Evolutionary conservation across 306 rosid genomes (phyloP).

Genomic region (Cyamopsis tetragonoloba): DNA sequence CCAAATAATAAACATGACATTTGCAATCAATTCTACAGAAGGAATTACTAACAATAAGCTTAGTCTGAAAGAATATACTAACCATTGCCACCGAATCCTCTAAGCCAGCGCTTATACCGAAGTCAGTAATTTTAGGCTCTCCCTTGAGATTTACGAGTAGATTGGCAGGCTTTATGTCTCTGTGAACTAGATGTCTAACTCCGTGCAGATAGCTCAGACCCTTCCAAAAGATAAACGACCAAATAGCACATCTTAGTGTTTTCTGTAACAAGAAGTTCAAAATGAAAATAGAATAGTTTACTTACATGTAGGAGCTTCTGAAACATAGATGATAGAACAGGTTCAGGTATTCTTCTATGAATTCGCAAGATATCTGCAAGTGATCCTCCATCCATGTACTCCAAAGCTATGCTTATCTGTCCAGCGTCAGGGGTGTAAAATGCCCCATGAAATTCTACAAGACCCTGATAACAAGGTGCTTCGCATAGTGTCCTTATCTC

Average conservation of each 20-base stretch:
- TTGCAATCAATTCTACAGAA: conserved; percentile 1
- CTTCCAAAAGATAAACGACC: conserved; percentile 39
- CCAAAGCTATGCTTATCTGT: conserved; percentile 95
- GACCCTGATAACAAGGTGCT: conserved; percentile 91
- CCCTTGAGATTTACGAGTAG: conserved; percentile 91
- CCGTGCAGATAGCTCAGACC: conserved; percentile 93
- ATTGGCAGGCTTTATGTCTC: conserved; percentile 99
- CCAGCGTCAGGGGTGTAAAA: conserved; percentile 97
- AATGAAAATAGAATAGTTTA: conserved; percentile 20
- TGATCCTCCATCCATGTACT: conserved; percentile 98
- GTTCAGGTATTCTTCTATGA: conserved; percentile 73
- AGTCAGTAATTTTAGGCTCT: conserved; percentile 92
- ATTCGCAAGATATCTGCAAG: conserved; percentile 72
- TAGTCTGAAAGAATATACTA: conserved; percentile 26
- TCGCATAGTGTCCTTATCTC: conserved; percentile 94
- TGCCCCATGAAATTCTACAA: conserved; percentile 96
- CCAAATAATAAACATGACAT: background rate
- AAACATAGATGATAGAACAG: conserved; percentile 80
- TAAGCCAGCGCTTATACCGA: conserved; percentile 97
- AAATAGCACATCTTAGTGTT: conserved; percentile 5
- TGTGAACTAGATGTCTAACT: conserved; percentile 83
- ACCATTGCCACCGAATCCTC: conserved; percentile 98
- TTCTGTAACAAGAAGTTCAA: conserved; percentile 10
- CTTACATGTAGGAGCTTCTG: conserved; percentile 79
- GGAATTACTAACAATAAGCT: background rate